Evolutionary conservation across 2,329 filamentous ascomycete species (phyloP).

Genomic region (Plenodomus biglobosus): DNA sequence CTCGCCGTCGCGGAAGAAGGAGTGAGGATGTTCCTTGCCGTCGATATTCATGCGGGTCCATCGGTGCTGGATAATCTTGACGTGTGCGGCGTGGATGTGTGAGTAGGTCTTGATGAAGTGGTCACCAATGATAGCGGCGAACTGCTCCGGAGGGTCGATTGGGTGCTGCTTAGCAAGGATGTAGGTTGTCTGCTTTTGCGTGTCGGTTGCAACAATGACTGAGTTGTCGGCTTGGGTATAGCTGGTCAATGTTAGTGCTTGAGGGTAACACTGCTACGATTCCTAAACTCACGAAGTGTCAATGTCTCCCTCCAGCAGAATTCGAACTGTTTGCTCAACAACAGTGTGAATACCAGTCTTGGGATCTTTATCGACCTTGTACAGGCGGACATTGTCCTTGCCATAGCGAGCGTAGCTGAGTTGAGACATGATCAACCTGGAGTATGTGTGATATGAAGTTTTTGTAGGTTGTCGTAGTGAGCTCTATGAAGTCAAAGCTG

Average conservation of each 20-base stretch:
- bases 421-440: constrained; percentile 45
- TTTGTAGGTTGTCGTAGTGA: neutral
- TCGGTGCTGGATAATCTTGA: constrained; percentile 80
- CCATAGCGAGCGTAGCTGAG: constrained; percentile 70
- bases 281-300: constrained; percentile 66
- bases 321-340: constrained; percentile 92
- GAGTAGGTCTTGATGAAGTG: constrained; percentile 88
- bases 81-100: constrained; percentile 83
- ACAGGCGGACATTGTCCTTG: constrained; percentile 98
- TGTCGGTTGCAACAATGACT: constrained; percentile 93
- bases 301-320: constrained; percentile 90
- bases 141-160: constrained; percentile 90
- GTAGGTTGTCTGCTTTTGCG: constrained; percentile 91
- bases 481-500: neutral
- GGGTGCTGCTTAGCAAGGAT: constrained; percentile 93
- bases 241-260: constrained; percentile 50
- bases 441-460: constrained; percentile 1
- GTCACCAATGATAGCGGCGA: constrained; percentile 76
- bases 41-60: constrained; percentile 90
- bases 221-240: constrained; percentile 95
- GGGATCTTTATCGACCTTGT: constrained; percentile 84
- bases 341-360: constrained; percentile 79
- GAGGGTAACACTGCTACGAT: neutral
- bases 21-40: constrained; percentile 90
- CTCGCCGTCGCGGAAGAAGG: constrained; percentile 84